Percentiles rank a stretch among this genome's conserved stretches.
Conservation (phyloP, 2,329 filamentous ascomycete genomes). For the Chaetomium strumarium region DNA sequence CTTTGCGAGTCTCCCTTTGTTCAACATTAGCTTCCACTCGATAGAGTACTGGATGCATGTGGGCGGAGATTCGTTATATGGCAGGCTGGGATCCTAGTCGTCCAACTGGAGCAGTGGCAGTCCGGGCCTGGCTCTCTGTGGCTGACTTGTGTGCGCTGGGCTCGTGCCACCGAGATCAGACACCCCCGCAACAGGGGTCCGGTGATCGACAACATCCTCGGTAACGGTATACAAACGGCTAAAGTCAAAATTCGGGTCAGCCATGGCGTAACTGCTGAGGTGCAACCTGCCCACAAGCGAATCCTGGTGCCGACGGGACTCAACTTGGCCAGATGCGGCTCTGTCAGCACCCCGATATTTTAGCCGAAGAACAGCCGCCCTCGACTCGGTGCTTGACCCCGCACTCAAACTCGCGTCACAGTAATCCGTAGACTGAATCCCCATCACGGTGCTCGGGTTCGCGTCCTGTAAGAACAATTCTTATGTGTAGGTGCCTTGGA, state of each 20-base stretch:
- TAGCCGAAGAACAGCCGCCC: too few species aligned
- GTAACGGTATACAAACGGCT: neutral
- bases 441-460: too few species aligned
- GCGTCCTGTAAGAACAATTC: too few species aligned
- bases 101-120: neutral
- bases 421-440: too few species aligned
- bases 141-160: neutral
- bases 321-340: too few species aligned
- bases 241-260: neutral
- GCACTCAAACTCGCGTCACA: too few species aligned
- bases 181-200: neutral
- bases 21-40: constrained; percentile 5
- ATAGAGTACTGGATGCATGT: constrained; percentile 27
- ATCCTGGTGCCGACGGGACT: too few species aligned
- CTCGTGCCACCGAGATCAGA: neutral
- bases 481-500: too few species aligned
- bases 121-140: neutral
- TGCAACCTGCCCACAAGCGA: too few species aligned
- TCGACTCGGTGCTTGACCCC: too few species aligned
- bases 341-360: neutral
- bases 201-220: neutral
- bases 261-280: neutral
- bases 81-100: neutral
- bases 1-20: constrained; percentile 20
- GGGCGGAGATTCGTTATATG: neutral